Base-by-base conservation (phyloP, 108 stramenopile genomes). In the Stephanodiscus triporus region DNA sequence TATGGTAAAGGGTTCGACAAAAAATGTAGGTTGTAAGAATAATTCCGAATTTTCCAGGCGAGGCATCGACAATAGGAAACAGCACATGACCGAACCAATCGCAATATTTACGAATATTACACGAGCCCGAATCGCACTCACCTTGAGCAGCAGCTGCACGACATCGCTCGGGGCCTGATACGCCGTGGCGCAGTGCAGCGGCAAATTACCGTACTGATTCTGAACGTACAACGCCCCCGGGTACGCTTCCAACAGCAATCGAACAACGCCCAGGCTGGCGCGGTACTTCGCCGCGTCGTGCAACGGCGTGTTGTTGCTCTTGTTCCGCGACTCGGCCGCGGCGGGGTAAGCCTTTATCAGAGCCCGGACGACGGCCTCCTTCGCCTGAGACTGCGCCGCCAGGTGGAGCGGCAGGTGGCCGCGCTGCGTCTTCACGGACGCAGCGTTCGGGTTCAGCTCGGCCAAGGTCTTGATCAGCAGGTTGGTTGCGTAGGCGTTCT, bases 221-320 rank as follows among this genome's bases (percentile, higher is more conserved):
- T 77, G 75, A 22, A 82, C 71, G 42, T 71, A 81, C 30, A 86
- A 58, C 9, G 83, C 79, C 16, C 72, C 68, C 14, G 83, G 83
- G 53, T 77, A 74, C 8, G 76, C 73, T 26, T 84, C 83, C 64
- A 84, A 55, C 13, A 88, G 63, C 50, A 84, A 70, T 45, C 71
- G 63, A 7, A 84, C 75, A 42, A 83, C 80, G 2, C 83, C 87
- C 20, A 60, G 27, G 36, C 82, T 78, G 9, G 85, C 78, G 6
- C 74, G 49, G 45, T 85, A 84, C 63, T 88, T 83, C 29, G 85
- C 83, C 36, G 86, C 85, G 64, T 87, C 86, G 63, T 89, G 89
- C 65, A 89, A 79, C 1, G 86, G 84, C 17, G 82, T 85, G 55
- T 89, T 87, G 27, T 77, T 70, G 24, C 85, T 82, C 47, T 78